phyloP scores from a whole-genome alignment of 345 rosid genomes.

The Microthlaspi erraticum region DNA sequence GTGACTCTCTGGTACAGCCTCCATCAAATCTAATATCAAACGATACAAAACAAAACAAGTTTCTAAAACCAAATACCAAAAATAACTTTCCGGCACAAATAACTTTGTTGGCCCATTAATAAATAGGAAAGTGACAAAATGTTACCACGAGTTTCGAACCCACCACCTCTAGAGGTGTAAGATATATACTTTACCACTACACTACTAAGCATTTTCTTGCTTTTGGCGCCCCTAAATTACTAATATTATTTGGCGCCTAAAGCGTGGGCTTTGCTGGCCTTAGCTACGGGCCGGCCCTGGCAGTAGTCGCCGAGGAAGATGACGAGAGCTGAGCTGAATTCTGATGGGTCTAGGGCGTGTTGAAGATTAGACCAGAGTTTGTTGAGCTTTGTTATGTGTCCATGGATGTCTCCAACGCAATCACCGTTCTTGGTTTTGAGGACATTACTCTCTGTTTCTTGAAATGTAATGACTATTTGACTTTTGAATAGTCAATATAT shows the following conservation, averaged over 20 bases:
- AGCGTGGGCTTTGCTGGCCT: no score
- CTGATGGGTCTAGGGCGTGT: conserved; percentile 45
- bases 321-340: conserved; percentile 64
- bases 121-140: no score
- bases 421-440: conserved; percentile 4
- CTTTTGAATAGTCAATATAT: background rate
- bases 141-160: no score
- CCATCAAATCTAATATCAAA: conserved; percentile 57
- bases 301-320: conserved; percentile 94
- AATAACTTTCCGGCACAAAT: no score
- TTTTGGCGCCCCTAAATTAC: no score
- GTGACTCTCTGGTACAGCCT: conserved; percentile 76
- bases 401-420: conserved; percentile 90
- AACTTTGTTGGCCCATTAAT: no score
- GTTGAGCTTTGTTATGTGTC: conserved; percentile 63
- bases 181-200: no score
- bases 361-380: conserved; percentile 77
- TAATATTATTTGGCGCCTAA: no score
- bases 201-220: no score
- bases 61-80: background rate
- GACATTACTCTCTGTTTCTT: background rate
- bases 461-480: background rate
- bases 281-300: no score
- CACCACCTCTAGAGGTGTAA: no score
- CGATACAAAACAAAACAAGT: background rate